Percentiles rank a stretch among this genome's conserved stretches.
These are phyloP conservation scores for Pholiota conissans DNA, from an alignment of 768 basidiomycete species.

Conservation along the genomic window DNA sequence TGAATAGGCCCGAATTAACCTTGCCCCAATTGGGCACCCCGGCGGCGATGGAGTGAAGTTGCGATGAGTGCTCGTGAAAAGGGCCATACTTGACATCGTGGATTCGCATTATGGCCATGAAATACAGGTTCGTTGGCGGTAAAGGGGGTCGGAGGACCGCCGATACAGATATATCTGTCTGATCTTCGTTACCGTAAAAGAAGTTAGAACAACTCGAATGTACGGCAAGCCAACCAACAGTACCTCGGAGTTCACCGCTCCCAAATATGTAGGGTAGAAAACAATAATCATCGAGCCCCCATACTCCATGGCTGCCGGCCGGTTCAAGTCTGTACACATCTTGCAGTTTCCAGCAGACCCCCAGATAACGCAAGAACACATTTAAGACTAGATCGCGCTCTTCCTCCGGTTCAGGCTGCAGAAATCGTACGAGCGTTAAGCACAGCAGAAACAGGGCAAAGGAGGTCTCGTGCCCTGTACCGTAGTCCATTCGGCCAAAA, in stretches of 20 bases:
- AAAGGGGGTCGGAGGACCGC: constrained; percentile 59
- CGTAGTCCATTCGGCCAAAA: constrained; percentile 91
- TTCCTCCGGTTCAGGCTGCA: constrained; percentile 55
- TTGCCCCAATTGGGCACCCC: constrained; percentile 92
- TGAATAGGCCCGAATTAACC: constrained; percentile 86
- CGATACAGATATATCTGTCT: constrained; percentile 62
- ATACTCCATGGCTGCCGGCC: constrained; percentile 96
- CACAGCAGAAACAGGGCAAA: constrained; percentile 79
- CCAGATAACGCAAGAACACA: constrained; percentile 78
- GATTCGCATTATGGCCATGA: constrained; percentile 76
- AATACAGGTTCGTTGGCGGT: constrained; percentile 76
- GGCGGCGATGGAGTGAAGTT: constrained; percentile 81
- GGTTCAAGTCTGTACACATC: constrained; percentile 91
- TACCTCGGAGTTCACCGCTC: constrained; percentile 84
- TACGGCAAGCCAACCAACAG: constrained; percentile 13
- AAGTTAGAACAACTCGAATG: constrained; percentile 9
- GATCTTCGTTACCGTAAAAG: constrained; percentile 41
- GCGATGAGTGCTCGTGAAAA: constrained; percentile 91
- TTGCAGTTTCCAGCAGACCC: constrained; percentile 83
- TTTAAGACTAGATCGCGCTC: constrained; percentile 60
- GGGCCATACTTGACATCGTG: constrained; percentile 82
- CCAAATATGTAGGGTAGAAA: constrained; percentile 92
- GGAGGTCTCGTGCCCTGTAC: constrained; percentile 92
- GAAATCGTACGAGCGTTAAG: constrained; percentile 68
- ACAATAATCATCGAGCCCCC: constrained; percentile 92